Conservation (phyloP, 495 filamentous ascomycete species). For the Aspergillus ellipticus region DNA sequence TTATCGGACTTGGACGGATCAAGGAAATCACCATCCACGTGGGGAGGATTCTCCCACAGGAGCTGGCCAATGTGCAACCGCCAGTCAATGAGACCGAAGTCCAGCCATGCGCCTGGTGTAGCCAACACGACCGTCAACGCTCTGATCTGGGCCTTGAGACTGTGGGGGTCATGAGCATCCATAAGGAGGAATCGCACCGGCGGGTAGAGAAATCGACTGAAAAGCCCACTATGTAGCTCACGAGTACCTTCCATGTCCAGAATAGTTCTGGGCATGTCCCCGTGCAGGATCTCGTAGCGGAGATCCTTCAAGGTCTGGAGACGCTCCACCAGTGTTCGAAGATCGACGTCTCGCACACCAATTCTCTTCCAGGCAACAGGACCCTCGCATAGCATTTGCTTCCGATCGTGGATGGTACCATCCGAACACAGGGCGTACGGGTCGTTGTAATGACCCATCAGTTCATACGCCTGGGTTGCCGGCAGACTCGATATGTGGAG, state of each 20-base stretch:
- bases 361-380: conserved; percentile 39
- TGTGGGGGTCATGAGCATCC: conserved; percentile 27
- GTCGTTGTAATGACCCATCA: conserved; percentile 34
- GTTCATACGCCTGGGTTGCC: conserved; percentile 32
- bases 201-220: conserved; percentile 43
- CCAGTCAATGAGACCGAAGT: conserved; percentile 79
- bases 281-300: conserved; percentile 33
- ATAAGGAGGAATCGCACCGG: conserved; percentile 21
- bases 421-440: conserved; percentile 33
- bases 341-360: conserved; percentile 37
- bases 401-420: conserved; percentile 33
- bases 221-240: conserved; percentile 44
- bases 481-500: conserved; percentile 29
- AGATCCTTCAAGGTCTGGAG: conserved; percentile 40
- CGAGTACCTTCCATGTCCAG: conserved; percentile 40
- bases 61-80: conserved; percentile 75
- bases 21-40: conserved; percentile 50
- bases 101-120: conserved; percentile 59
- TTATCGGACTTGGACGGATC: conserved; percentile 34
- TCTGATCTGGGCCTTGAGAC: conserved; percentile 51
- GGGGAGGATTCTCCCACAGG: conserved; percentile 61
- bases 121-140: conserved; percentile 44
- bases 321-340: conserved; percentile 37
- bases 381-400: conserved; percentile 31
- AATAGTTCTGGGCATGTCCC: conserved; percentile 30